Percentiles rank a stretch among this genome's conserved stretches.
Evolutionary conservation across 2,329 filamentous ascomycete species (phyloP).

Genomic region (Hypoxylon sp.): DNA sequence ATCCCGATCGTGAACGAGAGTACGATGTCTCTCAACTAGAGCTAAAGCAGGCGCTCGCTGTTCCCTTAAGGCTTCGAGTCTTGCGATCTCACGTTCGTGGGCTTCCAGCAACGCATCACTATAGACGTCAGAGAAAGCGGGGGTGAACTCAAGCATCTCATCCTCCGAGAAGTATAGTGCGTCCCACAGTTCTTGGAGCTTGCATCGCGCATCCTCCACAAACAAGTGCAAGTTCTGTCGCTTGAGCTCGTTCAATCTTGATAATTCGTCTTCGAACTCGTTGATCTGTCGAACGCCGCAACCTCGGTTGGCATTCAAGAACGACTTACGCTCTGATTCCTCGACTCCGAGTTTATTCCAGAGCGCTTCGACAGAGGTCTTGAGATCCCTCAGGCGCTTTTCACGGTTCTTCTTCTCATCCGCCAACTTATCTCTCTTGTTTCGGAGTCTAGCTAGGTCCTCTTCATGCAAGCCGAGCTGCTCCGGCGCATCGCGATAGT

Average conservation of each 20-base stretch:
- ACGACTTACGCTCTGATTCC: conserved; percentile 84
- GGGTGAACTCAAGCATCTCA: conserved; percentile 98
- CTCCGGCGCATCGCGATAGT: conserved; percentile 91
- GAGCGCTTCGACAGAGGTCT: conserved; percentile 81
- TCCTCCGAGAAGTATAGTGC: conserved; percentile 94
- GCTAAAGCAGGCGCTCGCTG: conserved; percentile 88
- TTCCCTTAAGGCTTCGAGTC: conserved; percentile 85
- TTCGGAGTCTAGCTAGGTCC: conserved; percentile 80
- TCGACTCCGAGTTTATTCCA: conserved; percentile 92
- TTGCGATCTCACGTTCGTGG: conserved; percentile 90
- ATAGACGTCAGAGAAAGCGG: conserved; percentile 96
- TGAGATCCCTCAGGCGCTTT: conserved; percentile 81
- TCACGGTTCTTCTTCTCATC: conserved; percentile 93
- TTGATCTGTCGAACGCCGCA: conserved; percentile 94
- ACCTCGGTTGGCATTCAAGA: conserved; percentile 88
- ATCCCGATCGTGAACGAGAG: conserved; percentile 86
- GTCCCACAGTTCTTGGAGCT: conserved; percentile 96
- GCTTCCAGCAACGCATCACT: conserved; percentile 95
- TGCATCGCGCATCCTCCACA: conserved; percentile 91
- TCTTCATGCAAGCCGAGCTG: conserved; percentile 93
- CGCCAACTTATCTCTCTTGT: conserved; percentile 83
- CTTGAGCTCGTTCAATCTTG: conserved; percentile 90
- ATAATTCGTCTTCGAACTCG: conserved; percentile 93
- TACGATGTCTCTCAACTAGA: conserved; percentile 86
- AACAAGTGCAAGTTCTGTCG: conserved; percentile 95